These are phyloP conservation scores for Edaphochlamys debaryana DNA, from an alignment of 139 green algal species.

Conservation along the genomic window DNA sequence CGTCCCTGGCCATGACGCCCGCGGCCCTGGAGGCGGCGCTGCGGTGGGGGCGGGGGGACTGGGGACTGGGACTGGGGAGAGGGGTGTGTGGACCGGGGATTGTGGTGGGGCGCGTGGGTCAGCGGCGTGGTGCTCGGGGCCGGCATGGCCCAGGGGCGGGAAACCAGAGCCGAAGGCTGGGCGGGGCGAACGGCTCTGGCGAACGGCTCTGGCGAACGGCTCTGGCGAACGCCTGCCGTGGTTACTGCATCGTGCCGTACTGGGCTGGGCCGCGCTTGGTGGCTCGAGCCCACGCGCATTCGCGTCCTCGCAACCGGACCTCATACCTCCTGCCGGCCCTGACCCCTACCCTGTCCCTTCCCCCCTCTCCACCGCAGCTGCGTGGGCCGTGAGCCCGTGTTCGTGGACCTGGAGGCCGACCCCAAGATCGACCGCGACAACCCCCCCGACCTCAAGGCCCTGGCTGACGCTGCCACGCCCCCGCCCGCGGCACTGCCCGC, in stretches of 20 bases:
- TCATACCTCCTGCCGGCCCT: no score
- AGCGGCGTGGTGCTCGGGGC: neutral
- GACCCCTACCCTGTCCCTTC: neutral
- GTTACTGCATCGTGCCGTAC: no score
- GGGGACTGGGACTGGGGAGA: no score
- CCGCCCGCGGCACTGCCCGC: constrained; percentile 35
- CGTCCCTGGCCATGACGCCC: constrained; percentile 54
- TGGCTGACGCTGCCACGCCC: constrained; percentile 31
- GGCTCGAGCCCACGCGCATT: no score
- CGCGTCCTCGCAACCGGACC: no score
- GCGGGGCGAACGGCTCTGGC: no score
- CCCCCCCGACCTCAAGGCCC: constrained; percentile 65
- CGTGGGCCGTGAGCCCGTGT: constrained; percentile 52
- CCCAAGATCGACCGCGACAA: constrained; percentile 74
- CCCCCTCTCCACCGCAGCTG: neutral
- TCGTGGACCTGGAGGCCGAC: constrained; percentile 73
- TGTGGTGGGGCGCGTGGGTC: neutral
- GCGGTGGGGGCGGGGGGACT: constrained; percentile 30
- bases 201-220: no score
- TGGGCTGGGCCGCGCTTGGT: no score
- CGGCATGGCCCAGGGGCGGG: no score
- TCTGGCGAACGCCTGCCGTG: no score
- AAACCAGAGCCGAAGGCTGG: no score
- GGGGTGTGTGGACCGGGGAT: neutral
- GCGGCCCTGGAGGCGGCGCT: constrained; percentile 65